phyloP scores from a whole-genome alignment of 1,284 basidiomycete genomes.

The Heterobasidion annosum region DNA sequence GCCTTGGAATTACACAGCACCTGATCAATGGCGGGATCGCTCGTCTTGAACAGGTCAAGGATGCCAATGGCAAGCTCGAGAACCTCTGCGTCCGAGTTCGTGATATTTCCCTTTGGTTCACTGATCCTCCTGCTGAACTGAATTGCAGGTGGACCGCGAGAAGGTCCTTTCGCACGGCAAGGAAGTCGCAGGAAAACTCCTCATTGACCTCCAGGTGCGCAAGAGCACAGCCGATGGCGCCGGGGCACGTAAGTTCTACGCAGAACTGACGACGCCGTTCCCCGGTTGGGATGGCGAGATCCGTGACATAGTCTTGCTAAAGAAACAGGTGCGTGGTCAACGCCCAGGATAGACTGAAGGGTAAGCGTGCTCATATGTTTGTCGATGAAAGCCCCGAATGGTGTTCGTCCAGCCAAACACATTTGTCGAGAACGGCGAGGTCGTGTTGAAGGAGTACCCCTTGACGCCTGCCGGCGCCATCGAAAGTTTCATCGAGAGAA shows the following conservation, averaged over 20 bases:
- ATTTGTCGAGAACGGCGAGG: constrained; percentile 52
- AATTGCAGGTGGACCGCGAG: constrained; percentile 54
- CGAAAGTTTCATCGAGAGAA: constrained; percentile 72
- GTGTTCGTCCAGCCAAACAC: constrained; percentile 80
- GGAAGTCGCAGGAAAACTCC: constrained; percentile 58
- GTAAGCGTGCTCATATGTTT: constrained; percentile 1
- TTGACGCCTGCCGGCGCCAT: constrained; percentile 64
- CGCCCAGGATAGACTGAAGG: constrained; percentile 1
- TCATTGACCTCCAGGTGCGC: constrained; percentile 71
- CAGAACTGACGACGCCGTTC: constrained; percentile 61
- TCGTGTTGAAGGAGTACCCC: constrained; percentile 71
- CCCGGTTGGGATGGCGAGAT: constrained; percentile 68
- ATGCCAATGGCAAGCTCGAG: constrained; percentile 45
- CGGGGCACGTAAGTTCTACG: constrained; percentile 70
- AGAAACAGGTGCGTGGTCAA: constrained; percentile 56
- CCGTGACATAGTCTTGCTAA: constrained; percentile 65
- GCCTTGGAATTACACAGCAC: constrained; percentile 74
- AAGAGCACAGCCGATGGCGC: constrained; percentile 78
- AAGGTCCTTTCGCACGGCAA: constrained; percentile 58
- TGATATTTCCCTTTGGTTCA: constrained; percentile 3
- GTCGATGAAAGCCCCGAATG: constrained; percentile 53
- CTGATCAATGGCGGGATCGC: constrained; percentile 67
- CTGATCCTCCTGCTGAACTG: not conserved
- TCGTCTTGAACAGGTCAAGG: constrained; percentile 56
- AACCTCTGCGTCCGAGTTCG: constrained; percentile 63